Base-by-base conservation (phyloP, 352 stramenopile genomes). In the Pythium chondricola region DNA sequence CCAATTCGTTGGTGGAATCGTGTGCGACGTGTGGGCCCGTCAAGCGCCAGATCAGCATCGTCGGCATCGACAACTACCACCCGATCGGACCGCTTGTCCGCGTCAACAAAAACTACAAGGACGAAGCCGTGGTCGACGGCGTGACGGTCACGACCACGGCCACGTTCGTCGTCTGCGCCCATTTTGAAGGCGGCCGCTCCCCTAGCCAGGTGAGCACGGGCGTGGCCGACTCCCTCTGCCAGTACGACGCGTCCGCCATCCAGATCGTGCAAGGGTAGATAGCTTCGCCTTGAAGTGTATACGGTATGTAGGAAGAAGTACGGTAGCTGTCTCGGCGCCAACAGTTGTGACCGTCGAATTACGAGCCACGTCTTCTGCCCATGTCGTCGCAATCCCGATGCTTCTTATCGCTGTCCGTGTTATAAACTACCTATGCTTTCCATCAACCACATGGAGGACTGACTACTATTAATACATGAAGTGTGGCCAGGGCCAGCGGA, bases 31-130 rank as follows among this genome's bases (percentile, higher is more conserved):
- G 75, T 44, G 75, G 75, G 2, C 75, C 75, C 6, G 75, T 83
- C 9, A 83, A 80, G 54, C 70, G 75, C 16, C 55, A 48, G 16
- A 43, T 85, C 32, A 62, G 68, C 20, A 48, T 87, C 37, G 63
- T 78, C 25, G 69, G 69, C 25, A 59, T 85, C 13, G 61, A 72
- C 16, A 67, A 55, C n/a, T 51, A 76, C n/a, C 74, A 80, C 44
- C 75, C 75, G 25, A 71, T 61, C 1, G 57, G 65, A 0, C 68
- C 79, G 32, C 64, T 87, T 14, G 74, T 87, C 41, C 68, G 72
- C 22, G 63, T 87, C 54, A 87, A 87, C 43, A 56, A 69, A 25
- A 87, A 87, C 56, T 87, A 87, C 65, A 78, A 83, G 30, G 75
- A 87, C 51, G 50, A 67, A 43, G 75, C 69, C 16, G 69, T 56